A percentile compares a stretch with the other conserved stretches of the same genome.
Evolutionary conservation across 1,139 yeast genomes (phyloP).

Genomic region (Candida buenavistaensis): DNA sequence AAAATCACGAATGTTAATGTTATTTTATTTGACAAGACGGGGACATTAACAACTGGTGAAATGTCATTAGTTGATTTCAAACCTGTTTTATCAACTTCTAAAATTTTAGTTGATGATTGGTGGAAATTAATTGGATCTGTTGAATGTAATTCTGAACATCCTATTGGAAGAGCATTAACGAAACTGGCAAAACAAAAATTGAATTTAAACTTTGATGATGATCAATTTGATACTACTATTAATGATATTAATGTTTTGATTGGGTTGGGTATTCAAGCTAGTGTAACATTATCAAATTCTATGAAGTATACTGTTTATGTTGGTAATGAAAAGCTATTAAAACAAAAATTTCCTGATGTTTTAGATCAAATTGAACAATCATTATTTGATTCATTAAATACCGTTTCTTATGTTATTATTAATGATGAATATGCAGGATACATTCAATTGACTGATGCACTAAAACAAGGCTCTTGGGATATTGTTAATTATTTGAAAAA

Average conservation of each 20-base stretch:
- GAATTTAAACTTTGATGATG: constrained; percentile 35
- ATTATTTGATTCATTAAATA: constrained; percentile 23
- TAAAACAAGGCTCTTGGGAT: constrained; percentile 64
- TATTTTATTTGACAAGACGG: constrained; percentile 91
- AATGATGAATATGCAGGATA: constrained; percentile 62
- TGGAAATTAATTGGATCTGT: constrained; percentile 65
- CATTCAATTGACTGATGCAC: constrained; percentile 65
- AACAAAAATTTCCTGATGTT: constrained; percentile 17
- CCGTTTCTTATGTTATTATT: constrained; percentile 47
- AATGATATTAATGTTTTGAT: constrained; percentile 51
- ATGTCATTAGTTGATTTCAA: constrained; percentile 53
- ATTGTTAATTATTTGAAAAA: constrained; percentile 57
- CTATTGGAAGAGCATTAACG: constrained; percentile 73
- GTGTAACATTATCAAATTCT: constrained; percentile 23
- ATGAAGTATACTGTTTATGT: constrained; percentile 39
- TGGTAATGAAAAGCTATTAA: constrained; percentile 58
- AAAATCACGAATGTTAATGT: constrained; percentile 63
- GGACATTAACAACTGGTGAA: constrained; percentile 85
- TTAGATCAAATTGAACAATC: constrained; percentile 9
- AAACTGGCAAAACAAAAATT: constrained; percentile 26
- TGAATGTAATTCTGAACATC: constrained; percentile 83
- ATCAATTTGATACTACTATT: constrained; percentile 28
- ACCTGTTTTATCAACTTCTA: constrained; percentile 5
- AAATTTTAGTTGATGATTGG: constrained; percentile 28
- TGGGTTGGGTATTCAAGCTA: constrained; percentile 73